Evolutionary conservation across 1,284 basidiomycete genomes (phyloP), one percentile per base, ranked within the genome.

Genomic region (Apiotrichum mycotoxinovorans): DNA sequence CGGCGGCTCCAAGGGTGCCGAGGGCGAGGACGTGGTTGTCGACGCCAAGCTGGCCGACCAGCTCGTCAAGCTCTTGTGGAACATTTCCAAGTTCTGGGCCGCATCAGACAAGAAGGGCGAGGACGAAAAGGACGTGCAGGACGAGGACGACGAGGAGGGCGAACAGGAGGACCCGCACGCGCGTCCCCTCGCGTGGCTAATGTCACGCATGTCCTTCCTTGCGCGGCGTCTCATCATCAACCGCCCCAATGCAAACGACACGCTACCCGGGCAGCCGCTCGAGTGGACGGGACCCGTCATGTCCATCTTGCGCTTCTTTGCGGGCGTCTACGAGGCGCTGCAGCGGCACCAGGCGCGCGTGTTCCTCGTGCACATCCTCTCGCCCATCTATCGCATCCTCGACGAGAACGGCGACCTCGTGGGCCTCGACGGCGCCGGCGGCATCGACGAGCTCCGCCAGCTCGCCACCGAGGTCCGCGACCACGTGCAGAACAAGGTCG

Each of bases 31-130:
- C 27, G 58, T 68, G 12, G 61, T 72, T 15, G 78, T 98, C 40
- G 90, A 93, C 66, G 86, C 87, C 40, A 76, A 83, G 4, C 80
- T 95, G 18, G 83, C 87, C 54, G 76, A 96, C 61, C 91, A 98
- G 76, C 80, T 92, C 17, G 91, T 97, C 69, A 98, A 97, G 80
- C 93, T 98, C 64, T 76, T 98, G 17, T 92, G 96, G 69, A 96
- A 88, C 70, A 80, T 96, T 33, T 89, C 89, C 30, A 92, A 91
- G 76, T 86, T 85, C 74, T 94, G 93, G 78, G 83, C 78, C n/a
- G 72, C 73, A 44, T 70, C 71, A 60, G 56, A 51, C 46, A 52
- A 56, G 78, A 73, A 65, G 14, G 62, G 60, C 7, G 71, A 63
- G 12, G 67, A 57, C 10, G 73, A 69, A 22, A 73, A 66, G 15